A percentile compares a stretch with the other conserved stretches of the same genome.
Evolutionary conservation across 225 moss, liverwort and hornwort species (phyloP).

Genomic region (Asterella californica): DNA sequence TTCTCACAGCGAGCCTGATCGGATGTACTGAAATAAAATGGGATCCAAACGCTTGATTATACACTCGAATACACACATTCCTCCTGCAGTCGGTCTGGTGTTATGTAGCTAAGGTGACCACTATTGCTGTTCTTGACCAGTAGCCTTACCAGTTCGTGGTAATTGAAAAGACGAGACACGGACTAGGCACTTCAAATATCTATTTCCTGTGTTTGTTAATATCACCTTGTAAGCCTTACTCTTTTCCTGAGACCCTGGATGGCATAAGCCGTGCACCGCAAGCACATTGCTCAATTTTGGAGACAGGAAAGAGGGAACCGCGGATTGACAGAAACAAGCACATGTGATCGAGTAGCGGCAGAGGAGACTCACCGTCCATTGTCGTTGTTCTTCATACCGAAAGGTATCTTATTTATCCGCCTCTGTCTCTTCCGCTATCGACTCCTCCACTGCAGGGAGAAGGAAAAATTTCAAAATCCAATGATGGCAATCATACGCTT

Average conservation of each 20-base stretch:
- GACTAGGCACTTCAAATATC: not conserved
- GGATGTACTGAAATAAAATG: not conserved
- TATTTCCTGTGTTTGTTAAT: not conserved
- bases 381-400: constrained; percentile 9
- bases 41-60: not conserved
- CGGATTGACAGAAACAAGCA: not conserved
- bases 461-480: not conserved
- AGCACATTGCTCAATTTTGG: not conserved
- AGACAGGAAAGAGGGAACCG: too few species aligned
- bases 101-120: not conserved
- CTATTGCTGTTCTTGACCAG: not conserved
- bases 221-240: not conserved
- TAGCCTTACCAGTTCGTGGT: not conserved
- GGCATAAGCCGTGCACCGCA: too few species aligned
- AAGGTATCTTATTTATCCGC: constrained; percentile 2
- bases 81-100: not conserved
- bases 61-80: not conserved
- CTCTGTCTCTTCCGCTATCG: not conserved
- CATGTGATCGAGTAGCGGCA: not conserved
- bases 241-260: not conserved
- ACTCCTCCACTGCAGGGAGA: not conserved
- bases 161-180: not conserved
- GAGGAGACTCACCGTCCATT: constrained; percentile 13
- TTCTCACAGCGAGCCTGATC: not conserved
- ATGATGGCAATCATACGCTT: not conserved